These are phyloP conservation scores for Mycena crocata DNA, from an alignment of 768 basidiomycete genomes.

Conservation along the genomic window DNA sequence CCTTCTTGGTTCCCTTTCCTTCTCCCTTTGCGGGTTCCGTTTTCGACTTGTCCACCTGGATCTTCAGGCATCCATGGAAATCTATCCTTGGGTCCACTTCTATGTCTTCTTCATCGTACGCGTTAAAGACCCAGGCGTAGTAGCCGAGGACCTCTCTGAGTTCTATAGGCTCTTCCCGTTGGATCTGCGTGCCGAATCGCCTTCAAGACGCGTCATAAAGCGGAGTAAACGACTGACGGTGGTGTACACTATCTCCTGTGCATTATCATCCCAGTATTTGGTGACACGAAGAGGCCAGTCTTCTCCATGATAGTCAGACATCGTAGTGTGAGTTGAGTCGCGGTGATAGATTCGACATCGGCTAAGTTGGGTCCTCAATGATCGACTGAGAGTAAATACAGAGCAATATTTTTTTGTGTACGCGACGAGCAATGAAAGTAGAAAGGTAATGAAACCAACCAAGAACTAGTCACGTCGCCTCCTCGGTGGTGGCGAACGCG, in stretches of 20 bases:
- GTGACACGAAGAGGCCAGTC: constrained; percentile 17
- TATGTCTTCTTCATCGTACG: constrained; percentile 9
- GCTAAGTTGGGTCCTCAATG: background rate
- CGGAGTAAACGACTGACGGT: background rate
- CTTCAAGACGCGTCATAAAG: background rate
- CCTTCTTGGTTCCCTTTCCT: background rate
- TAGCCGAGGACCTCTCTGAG: constrained; percentile 17
- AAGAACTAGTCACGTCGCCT: constrained; percentile 27
- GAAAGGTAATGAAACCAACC: background rate
- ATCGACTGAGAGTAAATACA: background rate
- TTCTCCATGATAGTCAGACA: background rate
- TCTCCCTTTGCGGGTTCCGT: background rate
- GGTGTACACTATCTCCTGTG: constrained; percentile 2
- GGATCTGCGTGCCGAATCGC: constrained; percentile 1
- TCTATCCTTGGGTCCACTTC: constrained; percentile 15
- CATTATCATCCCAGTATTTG: constrained; percentile 18
- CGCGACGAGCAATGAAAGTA: background rate
- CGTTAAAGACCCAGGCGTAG: constrained; percentile 18
- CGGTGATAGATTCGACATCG: background rate
- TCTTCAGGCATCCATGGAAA: background rate
- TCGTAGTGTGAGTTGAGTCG: background rate
- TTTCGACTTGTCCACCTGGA: constrained; percentile 9
- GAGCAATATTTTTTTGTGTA: background rate
- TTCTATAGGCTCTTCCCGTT: constrained; percentile 3
- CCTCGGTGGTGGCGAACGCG: constrained; percentile 25